Evolutionary conservation across 2,329 filamentous ascomycete genomes (phyloP), one percentile per base, ranked within the genome.

Genomic region (Blumeria graminis): DNA sequence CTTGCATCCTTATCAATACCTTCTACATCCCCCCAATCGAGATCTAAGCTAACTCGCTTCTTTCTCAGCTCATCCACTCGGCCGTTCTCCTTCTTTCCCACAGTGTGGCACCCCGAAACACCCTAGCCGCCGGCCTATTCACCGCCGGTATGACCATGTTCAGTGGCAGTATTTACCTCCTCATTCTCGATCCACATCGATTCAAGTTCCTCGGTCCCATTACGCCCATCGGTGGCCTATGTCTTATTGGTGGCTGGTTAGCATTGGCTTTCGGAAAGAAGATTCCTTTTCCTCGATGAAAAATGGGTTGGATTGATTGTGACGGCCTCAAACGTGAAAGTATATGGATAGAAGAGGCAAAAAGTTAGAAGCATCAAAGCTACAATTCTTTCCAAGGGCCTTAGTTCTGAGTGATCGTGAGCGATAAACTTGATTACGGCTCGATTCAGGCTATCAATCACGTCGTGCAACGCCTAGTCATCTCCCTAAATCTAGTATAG

Each of bases 141-240:
- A 75, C 76, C 0, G 76, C 76, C 0, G 80, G 81, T 55, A 82
- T 83, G 71, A 77, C 76, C 3, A 74, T 82, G 72, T 84, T 84
- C 67, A 77, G 74, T 58, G 81, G 81, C 1, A 77, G 74, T 63
- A 74, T 84, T 60, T 84, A 84, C 65, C 70, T 78, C 9, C 71
- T 84, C 9, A 72, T 76, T 0, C 69, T 84, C n/a, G 75, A 82
- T 66, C 75, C 79, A 18, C 71, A 76, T 62, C 69, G 72, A 33
- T 81, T 80, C 68, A 75, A 74, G 63, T 69, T 71, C 56, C 58
- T 83, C 60, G 80, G 81, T 0, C 80, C 81, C 0, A 74, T 82
- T 11, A 84, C 81, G 54, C 81, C 81, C 13, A 58, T 84, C 1
- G 81, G 80, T 0, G 80, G 80, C 0, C 60, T 80, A 54, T 80